phyloP scores from a whole-genome alignment of 148 eudicot genomes.

The Oxyria digyna region DNA sequence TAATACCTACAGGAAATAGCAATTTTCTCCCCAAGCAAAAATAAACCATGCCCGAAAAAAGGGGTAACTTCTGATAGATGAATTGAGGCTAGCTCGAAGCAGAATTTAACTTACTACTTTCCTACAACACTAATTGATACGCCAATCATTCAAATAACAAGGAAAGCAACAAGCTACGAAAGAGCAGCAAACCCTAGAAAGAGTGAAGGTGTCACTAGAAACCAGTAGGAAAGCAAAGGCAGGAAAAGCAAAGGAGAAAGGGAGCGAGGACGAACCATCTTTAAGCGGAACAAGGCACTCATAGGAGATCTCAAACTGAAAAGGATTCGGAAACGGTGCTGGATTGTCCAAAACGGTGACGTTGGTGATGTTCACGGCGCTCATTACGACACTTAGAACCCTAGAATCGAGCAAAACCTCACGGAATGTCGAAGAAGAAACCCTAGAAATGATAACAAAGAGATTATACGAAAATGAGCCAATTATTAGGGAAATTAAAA shows the following conservation, averaged over 20 bases:
- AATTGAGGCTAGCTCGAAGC: too few relatives aligned
- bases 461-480: background rate
- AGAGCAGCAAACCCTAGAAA: background rate
- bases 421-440: background rate
- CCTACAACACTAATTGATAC: too few relatives aligned
- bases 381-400: constrained; percentile 7
- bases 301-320: constrained; percentile 14
- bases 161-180: too few relatives aligned
- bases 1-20: too few relatives aligned
- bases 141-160: too few relatives aligned
- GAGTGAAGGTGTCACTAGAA: background rate
- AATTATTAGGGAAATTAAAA: background rate
- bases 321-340: constrained; percentile 12
- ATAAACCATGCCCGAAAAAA: too few relatives aligned
- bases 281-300: constrained; percentile 11
- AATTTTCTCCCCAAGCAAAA: too few relatives aligned
- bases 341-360: constrained; percentile 15
- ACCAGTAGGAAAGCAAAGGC: background rate
- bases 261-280: constrained; percentile 8
- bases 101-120: too few relatives aligned
- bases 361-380: constrained; percentile 13
- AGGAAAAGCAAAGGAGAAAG: background rate
- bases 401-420: background rate
- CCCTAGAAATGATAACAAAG: constrained; percentile 6
- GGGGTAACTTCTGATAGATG: too few relatives aligned